A percentile compares a stretch with the other conserved stretches of the same genome.
Evolutionary conservation across 805 yeast genomes (phyloP).

Genomic region (Tetrapisispora nanseiensis): DNA sequence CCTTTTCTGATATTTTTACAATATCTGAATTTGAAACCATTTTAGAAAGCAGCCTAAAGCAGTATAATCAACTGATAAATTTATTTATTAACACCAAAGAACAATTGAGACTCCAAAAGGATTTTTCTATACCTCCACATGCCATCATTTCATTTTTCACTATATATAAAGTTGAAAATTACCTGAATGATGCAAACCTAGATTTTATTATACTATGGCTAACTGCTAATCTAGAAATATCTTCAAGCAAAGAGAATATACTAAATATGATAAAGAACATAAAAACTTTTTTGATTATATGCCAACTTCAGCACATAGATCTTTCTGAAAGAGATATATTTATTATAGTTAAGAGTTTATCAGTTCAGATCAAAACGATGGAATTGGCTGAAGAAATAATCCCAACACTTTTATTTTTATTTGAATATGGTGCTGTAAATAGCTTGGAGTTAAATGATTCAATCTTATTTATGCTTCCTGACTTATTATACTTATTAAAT

Average conservation of each 20-base stretch:
- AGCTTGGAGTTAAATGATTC: too few relatives aligned
- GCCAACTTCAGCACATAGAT: too few relatives aligned
- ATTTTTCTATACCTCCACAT: conserved; percentile 10
- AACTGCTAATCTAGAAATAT: conserved; percentile 12
- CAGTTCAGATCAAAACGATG: too few relatives aligned
- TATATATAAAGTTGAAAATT: neutral
- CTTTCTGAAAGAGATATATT: too few relatives aligned
- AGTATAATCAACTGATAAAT: too few relatives aligned
- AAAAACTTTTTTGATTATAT: conserved; percentile 10
- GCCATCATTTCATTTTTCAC: conserved; percentile 7
- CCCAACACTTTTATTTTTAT: too few relatives aligned
- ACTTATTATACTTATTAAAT: too few relatives aligned
- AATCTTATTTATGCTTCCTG: too few relatives aligned
- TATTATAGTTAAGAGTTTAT: too few relatives aligned
- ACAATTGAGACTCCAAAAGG: conserved; percentile 10
- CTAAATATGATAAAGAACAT: conserved; percentile 14
- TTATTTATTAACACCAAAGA: neutral
- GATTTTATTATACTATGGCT: conserved; percentile 13
- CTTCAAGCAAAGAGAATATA: conserved; percentile 5
- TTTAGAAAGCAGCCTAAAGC: too few relatives aligned
- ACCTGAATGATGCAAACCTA: conserved; percentile 5
- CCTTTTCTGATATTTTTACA: conserved; percentile 15
- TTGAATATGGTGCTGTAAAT: too few relatives aligned
- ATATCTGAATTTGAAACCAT: conserved; percentile 6
- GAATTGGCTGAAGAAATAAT: too few relatives aligned